Percentiles rank a stretch among this genome's conserved stretches.
Evolutionary conservation across 306 rosid species (phyloP).

Genomic region (Citrullus mucosospermus): DNA sequence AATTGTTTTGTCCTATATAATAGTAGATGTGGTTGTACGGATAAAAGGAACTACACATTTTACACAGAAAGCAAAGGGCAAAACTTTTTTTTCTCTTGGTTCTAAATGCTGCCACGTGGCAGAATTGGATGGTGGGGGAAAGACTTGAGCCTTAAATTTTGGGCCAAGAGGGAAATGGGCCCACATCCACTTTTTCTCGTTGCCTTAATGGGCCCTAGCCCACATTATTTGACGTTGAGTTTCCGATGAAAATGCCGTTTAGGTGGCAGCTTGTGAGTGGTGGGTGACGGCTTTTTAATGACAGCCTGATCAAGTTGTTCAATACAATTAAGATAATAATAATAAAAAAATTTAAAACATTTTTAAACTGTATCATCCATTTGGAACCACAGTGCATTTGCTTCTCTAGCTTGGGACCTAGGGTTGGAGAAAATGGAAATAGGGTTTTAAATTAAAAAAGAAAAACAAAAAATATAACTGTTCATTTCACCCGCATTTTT

Average conservation of each 20-base stretch:
- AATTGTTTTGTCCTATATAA: not conserved
- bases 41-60: not conserved
- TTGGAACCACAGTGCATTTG: not conserved
- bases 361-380: slow-evolving; percentile 1
- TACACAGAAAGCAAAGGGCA: not conserved
- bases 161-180: not conserved
- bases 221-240: slow-evolving; percentile 5
- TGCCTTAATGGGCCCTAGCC: slow-evolving; percentile 2
- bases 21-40: not conserved
- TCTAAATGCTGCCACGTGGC: not conserved
- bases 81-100: not conserved
- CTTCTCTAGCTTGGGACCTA: not conserved
- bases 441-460: not conserved
- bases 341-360: not conserved
- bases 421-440: not conserved
- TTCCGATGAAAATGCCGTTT: not conserved
- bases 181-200: not conserved
- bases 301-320: not conserved
- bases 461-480: not conserved
- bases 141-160: not conserved
- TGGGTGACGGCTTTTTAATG: slow-evolving; percentile 1
- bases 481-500: not conserved
- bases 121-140: not conserved
- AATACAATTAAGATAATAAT: not conserved
- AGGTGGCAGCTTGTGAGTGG: not conserved